These are phyloP conservation scores for Magnaporthiopsis rhizophila DNA, from an alignment of 2,329 filamentous ascomycete genomes.

Conservation along the genomic window DNA sequence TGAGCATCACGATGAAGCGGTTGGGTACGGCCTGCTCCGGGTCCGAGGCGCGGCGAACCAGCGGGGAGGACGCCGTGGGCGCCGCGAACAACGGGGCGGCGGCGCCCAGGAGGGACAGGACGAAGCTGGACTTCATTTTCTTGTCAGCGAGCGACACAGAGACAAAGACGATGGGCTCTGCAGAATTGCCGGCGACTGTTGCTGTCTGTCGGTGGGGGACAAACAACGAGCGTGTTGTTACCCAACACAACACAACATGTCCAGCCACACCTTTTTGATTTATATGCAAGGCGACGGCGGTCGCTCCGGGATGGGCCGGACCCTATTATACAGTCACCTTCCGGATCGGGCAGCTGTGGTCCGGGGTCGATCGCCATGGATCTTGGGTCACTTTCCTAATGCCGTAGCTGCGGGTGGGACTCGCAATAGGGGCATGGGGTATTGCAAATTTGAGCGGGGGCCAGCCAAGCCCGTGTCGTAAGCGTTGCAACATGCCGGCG, in stretches of 20 bases:
- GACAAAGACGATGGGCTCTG: no score
- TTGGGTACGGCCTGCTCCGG: slow-evolving; percentile 20
- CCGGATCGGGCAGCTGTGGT: neutral
- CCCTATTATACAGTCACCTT: neutral
- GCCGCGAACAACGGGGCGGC: neutral
- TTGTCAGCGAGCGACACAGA: neutral
- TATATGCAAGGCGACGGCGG: no score
- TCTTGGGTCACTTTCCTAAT: neutral
- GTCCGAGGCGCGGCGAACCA: neutral
- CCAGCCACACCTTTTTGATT: no score
- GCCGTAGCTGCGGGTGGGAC: neutral
- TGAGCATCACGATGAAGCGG: slow-evolving; percentile 39
- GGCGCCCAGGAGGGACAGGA: neutral
- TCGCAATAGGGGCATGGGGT: neutral
- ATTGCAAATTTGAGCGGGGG: neutral
- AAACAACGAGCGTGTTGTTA: no score
- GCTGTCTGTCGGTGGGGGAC: no score
- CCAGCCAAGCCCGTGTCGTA: neutral
- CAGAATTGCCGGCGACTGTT: no score
- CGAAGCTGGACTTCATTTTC: neutral
- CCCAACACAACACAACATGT: no score
- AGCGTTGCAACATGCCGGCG: neutral
- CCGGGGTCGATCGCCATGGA: no score
- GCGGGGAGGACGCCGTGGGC: no score
- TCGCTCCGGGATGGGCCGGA: no score